Percentiles rank a stretch among this genome's conserved stretches.
Evolutionary conservation across 139 green algal species (phyloP).

Genomic region (Yamagishiella unicocca): DNA sequence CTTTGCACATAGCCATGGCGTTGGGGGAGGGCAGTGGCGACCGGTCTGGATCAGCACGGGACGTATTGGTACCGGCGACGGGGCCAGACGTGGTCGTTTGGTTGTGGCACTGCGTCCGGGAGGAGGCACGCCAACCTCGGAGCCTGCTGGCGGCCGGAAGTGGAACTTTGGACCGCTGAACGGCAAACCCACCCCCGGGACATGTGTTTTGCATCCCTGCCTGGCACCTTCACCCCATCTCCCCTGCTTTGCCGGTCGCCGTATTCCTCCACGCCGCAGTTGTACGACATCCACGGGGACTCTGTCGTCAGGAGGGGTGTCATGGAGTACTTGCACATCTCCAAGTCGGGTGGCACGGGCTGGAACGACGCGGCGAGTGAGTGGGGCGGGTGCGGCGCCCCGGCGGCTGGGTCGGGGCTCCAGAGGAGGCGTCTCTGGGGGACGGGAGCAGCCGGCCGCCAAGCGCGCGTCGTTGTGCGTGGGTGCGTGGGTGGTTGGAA

Average conservation of each 20-base stretch:
- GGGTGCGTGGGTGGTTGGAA: no score
- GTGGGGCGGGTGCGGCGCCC: background rate
- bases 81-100: no score
- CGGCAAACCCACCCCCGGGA: background rate
- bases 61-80: no score
- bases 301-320: background rate
- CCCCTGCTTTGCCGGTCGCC: background rate
- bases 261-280: background rate
- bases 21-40: no score
- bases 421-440: background rate
- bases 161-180: no score
- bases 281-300: slow-evolving; percentile 15
- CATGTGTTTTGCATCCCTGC: background rate
- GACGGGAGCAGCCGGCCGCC: background rate
- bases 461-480: background rate
- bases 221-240: background rate
- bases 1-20: no score
- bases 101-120: no score
- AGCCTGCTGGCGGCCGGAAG: no score
- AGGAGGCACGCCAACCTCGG: no score
- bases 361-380: slow-evolving; percentile 7
- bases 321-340: slow-evolving; percentile 37
- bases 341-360: slow-evolving; percentile 12
- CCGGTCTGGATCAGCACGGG: no score
- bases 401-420: background rate